These are phyloP conservation scores for Fusarium sp. DNA, from an alignment of 2,329 filamentous ascomycete genomes.

Conservation along the genomic window DNA sequence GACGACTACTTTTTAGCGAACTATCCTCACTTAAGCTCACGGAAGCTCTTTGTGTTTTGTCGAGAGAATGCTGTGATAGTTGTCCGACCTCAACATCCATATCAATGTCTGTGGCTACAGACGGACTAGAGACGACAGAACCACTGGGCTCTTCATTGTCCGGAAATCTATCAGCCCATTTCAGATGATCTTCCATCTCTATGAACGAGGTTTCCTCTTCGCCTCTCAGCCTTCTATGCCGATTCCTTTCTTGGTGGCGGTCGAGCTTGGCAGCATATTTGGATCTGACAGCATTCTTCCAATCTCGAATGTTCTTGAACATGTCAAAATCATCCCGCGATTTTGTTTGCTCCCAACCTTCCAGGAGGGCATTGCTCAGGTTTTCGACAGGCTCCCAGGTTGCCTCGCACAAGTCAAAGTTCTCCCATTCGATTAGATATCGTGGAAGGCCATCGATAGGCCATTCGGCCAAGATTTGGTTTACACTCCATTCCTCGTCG, in stretches of 20 bases:
- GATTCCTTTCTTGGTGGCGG: constrained; percentile 56
- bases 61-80: not conserved
- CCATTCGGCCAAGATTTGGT: constrained; percentile 61
- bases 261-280: constrained; percentile 43
- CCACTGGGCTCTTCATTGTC: constrained; percentile 7
- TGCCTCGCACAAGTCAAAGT: constrained; percentile 47
- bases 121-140: constrained; percentile 1
- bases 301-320: constrained; percentile 52
- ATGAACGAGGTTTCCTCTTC: constrained; percentile 40
- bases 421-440: constrained; percentile 53
- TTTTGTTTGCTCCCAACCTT: constrained; percentile 56
- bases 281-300: constrained; percentile 46
- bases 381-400: constrained; percentile 62
- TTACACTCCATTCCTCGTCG: constrained; percentile 60
- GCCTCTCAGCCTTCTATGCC: constrained; percentile 52
- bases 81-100: not conserved
- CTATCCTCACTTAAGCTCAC: not conserved
- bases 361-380: constrained; percentile 51
- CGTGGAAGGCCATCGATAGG: constrained; percentile 35
- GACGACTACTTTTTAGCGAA: constrained; percentile 1
- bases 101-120: not conserved
- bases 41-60: not conserved
- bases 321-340: constrained; percentile 46
- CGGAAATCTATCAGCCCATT: constrained; percentile 23
- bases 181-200: constrained; percentile 35